A percentile compares a stretch with the other conserved stretches of the same genome.
Evolutionary conservation across 768 basidiomycete species (phyloP).

Genomic region (Naganishia vishniacii): DNA sequence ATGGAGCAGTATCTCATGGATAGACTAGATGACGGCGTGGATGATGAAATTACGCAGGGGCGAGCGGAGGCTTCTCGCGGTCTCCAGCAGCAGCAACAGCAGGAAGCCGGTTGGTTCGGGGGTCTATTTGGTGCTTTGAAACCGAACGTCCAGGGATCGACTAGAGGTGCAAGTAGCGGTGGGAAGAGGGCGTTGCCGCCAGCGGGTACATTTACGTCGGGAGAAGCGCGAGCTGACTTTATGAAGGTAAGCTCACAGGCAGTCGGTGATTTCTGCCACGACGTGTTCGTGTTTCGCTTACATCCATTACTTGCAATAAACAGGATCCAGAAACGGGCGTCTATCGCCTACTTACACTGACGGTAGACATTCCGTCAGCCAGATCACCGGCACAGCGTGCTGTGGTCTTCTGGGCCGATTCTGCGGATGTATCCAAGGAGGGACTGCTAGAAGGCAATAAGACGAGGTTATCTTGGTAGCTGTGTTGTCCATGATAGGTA

Average conservation of each 20-base stretch:
- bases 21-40: not conserved
- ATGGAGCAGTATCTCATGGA: conserved; percentile 19
- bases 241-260: conserved; percentile 41
- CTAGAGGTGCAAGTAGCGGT: not conserved
- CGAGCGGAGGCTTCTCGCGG: not conserved
- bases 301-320: not conserved
- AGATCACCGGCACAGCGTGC: conserved; percentile 31
- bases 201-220: conserved; percentile 45
- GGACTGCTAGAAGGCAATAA: conserved; percentile 36
- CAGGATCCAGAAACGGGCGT: conserved; percentile 41
- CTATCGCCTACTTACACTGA: conserved; percentile 40
- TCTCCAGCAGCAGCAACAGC: not conserved
- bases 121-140: conserved; percentile 36
- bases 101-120: conserved; percentile 18
- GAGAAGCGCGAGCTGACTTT: conserved; percentile 46
- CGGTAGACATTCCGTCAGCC: conserved; percentile 44
- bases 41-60: not conserved
- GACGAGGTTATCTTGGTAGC: conserved; percentile 13
- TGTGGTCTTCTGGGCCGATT: conserved; percentile 38
- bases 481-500: not conserved
- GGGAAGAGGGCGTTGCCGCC: conserved; percentile 36
- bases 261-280: too few relatives aligned
- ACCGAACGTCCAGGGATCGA: not conserved
- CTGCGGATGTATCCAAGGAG: conserved; percentile 39
- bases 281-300: too few relatives aligned